Evolutionary conservation across 1,139 yeast species (phyloP).

Genomic region (Blastobotrys aristatus): DNA sequence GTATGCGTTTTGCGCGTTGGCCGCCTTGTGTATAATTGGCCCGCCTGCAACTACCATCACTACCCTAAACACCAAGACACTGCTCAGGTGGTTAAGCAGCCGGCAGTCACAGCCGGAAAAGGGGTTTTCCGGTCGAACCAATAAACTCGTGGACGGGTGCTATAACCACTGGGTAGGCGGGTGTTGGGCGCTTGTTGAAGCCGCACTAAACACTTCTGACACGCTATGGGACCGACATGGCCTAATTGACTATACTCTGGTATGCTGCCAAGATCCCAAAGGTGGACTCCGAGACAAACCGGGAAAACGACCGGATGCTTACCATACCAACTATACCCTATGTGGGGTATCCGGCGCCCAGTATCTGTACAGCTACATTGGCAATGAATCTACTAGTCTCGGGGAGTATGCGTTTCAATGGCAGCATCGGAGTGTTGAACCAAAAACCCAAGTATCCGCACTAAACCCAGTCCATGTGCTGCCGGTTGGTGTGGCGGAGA

Average conservation of each 20-base stretch:
- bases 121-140: constrained; percentile 84
- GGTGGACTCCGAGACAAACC: constrained; percentile 94
- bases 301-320: constrained; percentile 71
- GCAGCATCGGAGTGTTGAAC: no score
- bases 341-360: constrained; percentile 74
- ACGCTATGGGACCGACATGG: constrained; percentile 47
- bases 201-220: constrained; percentile 34
- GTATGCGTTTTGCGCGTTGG: constrained; percentile 85
- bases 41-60: constrained; percentile 33
- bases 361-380: constrained; percentile 40
- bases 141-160: constrained; percentile 94
- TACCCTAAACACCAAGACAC: constrained; percentile 23
- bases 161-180: constrained; percentile 97
- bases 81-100: constrained; percentile 56
- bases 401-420: constrained; percentile 31
- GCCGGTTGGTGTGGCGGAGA: constrained; percentile 40
- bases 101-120: constrained; percentile 74
- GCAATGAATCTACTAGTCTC: constrained; percentile 22
- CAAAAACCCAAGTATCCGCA: constrained; percentile 24
- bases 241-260: constrained; percentile 59
- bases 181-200: constrained; percentile 57
- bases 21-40: constrained; percentile 54
- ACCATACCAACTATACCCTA: constrained; percentile 83
- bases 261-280: constrained; percentile 62
- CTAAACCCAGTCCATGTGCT: constrained; percentile 66